These are phyloP conservation scores for Trichoderma oligosporum DNA, from an alignment of 2,329 filamentous ascomycete species.

Conservation along the genomic window DNA sequence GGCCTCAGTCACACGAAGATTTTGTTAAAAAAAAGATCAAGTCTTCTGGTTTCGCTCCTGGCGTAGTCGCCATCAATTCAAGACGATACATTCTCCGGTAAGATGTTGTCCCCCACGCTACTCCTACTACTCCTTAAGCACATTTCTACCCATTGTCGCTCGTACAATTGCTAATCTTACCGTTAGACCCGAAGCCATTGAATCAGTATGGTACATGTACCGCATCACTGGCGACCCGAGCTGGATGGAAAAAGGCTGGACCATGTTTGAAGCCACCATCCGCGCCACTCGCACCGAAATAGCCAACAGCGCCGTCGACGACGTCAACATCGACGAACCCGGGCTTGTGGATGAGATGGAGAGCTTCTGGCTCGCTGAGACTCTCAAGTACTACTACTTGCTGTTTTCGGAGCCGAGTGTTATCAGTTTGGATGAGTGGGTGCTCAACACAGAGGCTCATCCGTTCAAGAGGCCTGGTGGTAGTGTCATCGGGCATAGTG, in stretches of 20 bases:
- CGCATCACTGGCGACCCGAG: constrained; percentile 74
- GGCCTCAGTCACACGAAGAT: constrained; percentile 52
- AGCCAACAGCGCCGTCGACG: constrained; percentile 66
- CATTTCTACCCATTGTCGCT: constrained; percentile 24
- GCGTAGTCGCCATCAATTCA: constrained; percentile 46
- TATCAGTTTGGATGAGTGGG: constrained; percentile 66
- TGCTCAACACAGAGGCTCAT: constrained; percentile 62
- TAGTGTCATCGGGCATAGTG: constrained; percentile 6
- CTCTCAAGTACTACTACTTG: constrained; percentile 87
- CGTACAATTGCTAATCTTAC: constrained; percentile 25
- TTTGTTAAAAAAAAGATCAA: constrained; percentile 47
- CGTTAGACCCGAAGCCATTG: constrained; percentile 74
- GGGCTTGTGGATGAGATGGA: constrained; percentile 65
- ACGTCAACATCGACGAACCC: constrained; percentile 50
- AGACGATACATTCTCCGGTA: constrained; percentile 61
- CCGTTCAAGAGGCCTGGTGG: constrained; percentile 47
- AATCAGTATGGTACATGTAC: constrained; percentile 86
- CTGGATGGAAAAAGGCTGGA: constrained; percentile 81
- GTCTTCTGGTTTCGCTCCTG: constrained; percentile 45
- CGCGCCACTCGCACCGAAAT: constrained; percentile 61
- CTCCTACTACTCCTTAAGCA: not conserved
- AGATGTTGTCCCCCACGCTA: too few relatives aligned
- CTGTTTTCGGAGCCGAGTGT: constrained; percentile 66
- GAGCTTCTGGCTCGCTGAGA: constrained; percentile 88
- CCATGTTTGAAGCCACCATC: constrained; percentile 73